Evolutionary conservation across 331 rosid species (phyloP).

Genomic region (Ulmus americana): DNA sequence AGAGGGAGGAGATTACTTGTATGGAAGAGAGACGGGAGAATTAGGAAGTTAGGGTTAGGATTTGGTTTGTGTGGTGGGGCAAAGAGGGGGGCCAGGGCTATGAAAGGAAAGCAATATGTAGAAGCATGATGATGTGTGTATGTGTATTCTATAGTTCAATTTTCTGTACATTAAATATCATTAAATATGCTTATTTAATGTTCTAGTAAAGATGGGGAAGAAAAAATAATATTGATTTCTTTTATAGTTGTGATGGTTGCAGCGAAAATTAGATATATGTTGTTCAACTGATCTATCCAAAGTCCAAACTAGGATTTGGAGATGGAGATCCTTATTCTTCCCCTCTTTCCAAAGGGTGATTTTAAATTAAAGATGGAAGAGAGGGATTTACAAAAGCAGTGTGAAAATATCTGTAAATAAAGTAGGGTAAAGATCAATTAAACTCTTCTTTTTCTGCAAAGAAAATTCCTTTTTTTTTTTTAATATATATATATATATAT

Average conservation of each 20-base stretch:
- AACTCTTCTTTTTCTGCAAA: too few species aligned
- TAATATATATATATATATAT: too few species aligned
- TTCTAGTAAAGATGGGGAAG: conserved; percentile 8
- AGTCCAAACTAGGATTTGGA: background rate
- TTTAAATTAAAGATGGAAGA: background rate
- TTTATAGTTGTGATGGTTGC: conserved; percentile 58
- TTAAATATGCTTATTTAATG: background rate
- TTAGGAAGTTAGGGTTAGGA: conserved; percentile 21
- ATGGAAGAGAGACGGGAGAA: conserved; percentile 16
- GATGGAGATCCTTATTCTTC: conserved; percentile 1
- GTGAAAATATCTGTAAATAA: background rate
- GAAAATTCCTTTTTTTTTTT: too few species aligned
- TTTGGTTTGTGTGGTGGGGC: conserved; percentile 26
- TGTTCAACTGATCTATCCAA: conserved; percentile 60
- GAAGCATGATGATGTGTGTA: conserved; percentile 15
- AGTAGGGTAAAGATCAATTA: background rate
- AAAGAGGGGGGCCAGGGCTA: conserved; percentile 13
- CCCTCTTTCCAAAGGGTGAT: background rate
- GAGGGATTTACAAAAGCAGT: background rate
- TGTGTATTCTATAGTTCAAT: conserved; percentile 1
- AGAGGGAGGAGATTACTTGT: background rate
- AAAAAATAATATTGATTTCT: conserved; percentile 13
- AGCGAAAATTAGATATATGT: conserved; percentile 49
- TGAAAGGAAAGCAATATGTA: background rate
- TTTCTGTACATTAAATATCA: background rate